Evolutionary conservation across 139 green algal species (phyloP), one percentile per base, ranked within the genome.

Genomic region (Chlorella vulgaris): DNA sequence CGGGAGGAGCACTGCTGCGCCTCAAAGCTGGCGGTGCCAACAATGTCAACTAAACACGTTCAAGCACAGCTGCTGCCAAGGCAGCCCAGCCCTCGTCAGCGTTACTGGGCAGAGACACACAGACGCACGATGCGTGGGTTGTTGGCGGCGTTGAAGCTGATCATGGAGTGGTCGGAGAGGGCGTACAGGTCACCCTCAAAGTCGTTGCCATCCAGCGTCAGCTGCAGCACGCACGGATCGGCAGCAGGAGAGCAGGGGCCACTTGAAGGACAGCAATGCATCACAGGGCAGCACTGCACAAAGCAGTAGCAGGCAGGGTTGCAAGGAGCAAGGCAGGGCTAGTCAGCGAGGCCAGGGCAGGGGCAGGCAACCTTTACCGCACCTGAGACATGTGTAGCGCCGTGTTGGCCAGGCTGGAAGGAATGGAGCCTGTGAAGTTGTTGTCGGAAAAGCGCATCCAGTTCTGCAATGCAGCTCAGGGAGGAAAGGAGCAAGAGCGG

Each of bases 151-250:
- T 68, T 69, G 28, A 84, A 81, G 22, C 76, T 75, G 29, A 83
- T 62, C 8, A 90, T 33, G 22, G 35, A 74, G 55, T 78, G 50
- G 28, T 74, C 35, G 1, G 76, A 62, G n/a, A 90, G 67, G 31
- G 40, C 24, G 69, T 86, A 81, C 33, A 90, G 74, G 47, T 90
- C 42, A 4, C 86, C 86, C 42, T 80, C 50, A 69, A 89, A 80
- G 69, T 85, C 51, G 65, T 87, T 89, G 28, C 55, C 63, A 35
- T 76, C 73, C 66, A 78, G 35, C 50, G 66, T 80, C 22, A 78
- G n/a, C 67, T 74, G 61, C 68, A 31, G 61, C 22, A 65, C 29
- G n/a, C 31, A 43, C n/a, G 39, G 38, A 31, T 67, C 15, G 24
- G 58, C 24, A 29, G 26, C 24, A 21, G 58, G 22, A 36, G 21